Evolutionary conservation across 2,329 filamentous ascomycete species (phyloP), one percentile per base, ranked within the genome.

Genomic region (Thielaviopsis populi): DNA sequence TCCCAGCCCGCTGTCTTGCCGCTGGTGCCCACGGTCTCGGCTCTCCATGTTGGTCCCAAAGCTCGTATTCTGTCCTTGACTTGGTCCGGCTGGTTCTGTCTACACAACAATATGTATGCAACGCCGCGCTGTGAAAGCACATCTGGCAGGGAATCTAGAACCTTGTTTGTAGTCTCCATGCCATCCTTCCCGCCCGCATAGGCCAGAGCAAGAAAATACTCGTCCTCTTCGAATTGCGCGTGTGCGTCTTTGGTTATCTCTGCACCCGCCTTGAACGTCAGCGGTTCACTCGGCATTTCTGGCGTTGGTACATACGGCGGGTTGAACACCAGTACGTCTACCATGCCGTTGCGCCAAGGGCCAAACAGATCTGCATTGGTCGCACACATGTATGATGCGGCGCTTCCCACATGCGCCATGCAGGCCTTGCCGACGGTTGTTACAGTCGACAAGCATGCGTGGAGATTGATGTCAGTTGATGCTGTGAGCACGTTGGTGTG

Each of bases 291-390:
- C 1, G 92, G 91, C 66, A 95, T 75, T 48, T 84, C 82, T 30
- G 86, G 80, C 1, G 91, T 95, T 1, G 94, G 94, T 15, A 99
- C 94, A 72, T 99, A 99, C 0, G 94, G 94, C 62, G 94, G 94
- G 72, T 99, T 99, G 79, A 97, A 99, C 33, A 99, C 81, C 67
- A 99, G 79, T 11, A 99, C 80, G 71, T 99, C 94, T 4, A 95
- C 80, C 46, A 75, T 74, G 2, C 33, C 17, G 13, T 60, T 65
- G 0, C 76, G 71, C 48, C 95, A 75, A 0, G 85, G 76, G 1
- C 80, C 74, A 3, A 80, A 79, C 0, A 99, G 79, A 71, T 97
- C 89, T 1, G 83, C 86, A 65, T 84, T 84, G 30, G 86, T 72
- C 19, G 86, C 81, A 48, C 84, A 86, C 7, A 94, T 74, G 69